Conservation (phyloP, 2,329 filamentous ascomycete genomes). For the Cordyceps cateniannulata region DNA sequence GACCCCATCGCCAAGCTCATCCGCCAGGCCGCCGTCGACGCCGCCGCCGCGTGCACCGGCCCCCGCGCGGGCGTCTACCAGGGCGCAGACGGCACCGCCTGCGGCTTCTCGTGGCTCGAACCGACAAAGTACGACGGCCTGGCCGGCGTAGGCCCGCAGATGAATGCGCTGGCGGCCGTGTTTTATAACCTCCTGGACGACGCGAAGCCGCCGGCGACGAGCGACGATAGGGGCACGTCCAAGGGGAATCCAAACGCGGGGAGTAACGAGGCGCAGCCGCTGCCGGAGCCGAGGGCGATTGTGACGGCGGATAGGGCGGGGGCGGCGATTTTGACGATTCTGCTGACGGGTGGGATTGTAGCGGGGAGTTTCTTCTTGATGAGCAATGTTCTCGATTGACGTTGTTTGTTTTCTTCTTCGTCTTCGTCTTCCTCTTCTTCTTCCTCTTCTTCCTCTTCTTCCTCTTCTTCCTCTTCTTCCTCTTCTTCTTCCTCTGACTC, state of each 20-base stretch:
- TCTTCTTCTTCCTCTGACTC: neutral
- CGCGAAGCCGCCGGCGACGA: constrained; percentile 40
- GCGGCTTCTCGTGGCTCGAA: constrained; percentile 61
- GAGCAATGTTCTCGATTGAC: constrained; percentile 21
- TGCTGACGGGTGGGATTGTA: constrained; percentile 41
- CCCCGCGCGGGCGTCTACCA: constrained; percentile 35
- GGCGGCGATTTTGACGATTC: constrained; percentile 48
- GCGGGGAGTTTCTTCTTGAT: constrained; percentile 44
- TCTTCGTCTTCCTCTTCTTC: neutral
- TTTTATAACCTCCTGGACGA: constrained; percentile 50
- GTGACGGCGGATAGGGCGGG: constrained; percentile 45
- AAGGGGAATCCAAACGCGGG: constrained; percentile 44
- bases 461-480: neutral
- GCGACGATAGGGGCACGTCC: constrained; percentile 53
- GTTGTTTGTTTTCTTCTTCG: no score
- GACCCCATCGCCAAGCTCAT: constrained; percentile 45
- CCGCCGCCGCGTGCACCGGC: constrained; percentile 45
- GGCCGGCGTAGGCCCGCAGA: constrained; percentile 61
- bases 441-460: neutral
- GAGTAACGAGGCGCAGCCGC: constrained; percentile 22
- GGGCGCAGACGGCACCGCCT: constrained; percentile 53
- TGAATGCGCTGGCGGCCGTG: constrained; percentile 59
- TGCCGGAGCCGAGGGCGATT: constrained; percentile 27
- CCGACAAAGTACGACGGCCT: constrained; percentile 48
- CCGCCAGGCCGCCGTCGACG: constrained; percentile 42